These are phyloP conservation scores for Ascochyta clinopodiicola DNA, from an alignment of 2,329 filamentous ascomycete species.

Conservation along the genomic window DNA sequence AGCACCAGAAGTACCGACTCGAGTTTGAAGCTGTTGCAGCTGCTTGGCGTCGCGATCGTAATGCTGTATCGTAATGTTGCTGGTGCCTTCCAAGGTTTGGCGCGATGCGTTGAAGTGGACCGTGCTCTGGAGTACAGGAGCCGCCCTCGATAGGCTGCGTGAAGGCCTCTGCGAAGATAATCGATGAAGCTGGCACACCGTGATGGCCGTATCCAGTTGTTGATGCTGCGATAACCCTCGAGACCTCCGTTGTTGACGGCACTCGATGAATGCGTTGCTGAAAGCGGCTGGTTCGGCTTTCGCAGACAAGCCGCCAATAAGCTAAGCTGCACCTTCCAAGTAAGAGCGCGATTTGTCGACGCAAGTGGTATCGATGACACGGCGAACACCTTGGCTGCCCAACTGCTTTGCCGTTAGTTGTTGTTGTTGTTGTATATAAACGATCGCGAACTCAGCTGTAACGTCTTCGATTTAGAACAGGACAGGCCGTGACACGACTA, in stretches of 20 bases:
- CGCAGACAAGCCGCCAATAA: slow-evolving; percentile 21
- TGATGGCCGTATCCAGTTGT: slow-evolving; percentile 5
- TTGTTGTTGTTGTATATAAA: neutral
- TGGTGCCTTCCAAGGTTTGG: slow-evolving; percentile 35
- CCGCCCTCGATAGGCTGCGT: slow-evolving; percentile 4
- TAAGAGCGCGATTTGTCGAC: slow-evolving; percentile 19
- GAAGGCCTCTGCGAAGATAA: neutral
- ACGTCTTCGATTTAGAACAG: neutral
- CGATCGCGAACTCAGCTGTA: neutral
- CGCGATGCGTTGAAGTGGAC: slow-evolving; percentile 31
- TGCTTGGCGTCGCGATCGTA: slow-evolving; percentile 24
- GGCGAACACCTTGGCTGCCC: neutral
- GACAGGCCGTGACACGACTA: neutral
- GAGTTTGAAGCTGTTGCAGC: slow-evolving; percentile 31
- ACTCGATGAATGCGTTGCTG: slow-evolving; percentile 5
- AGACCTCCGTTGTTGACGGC: slow-evolving; percentile 12
- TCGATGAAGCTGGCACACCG: slow-evolving; percentile 1
- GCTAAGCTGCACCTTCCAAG: slow-evolving; percentile 18
- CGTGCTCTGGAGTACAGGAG: slow-evolving; percentile 34
- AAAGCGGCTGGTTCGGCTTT: slow-evolving; percentile 19
- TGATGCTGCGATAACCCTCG: slow-evolving; percentile 2
- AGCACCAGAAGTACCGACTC: slow-evolving; percentile 15
- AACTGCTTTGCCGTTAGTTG: slow-evolving; percentile 2
- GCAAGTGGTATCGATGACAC: slow-evolving; percentile 1
- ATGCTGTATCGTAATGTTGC: slow-evolving; percentile 32